Percentiles rank a stretch among this genome's conserved stretches.
These are phyloP conservation scores for Phragmites australis DNA, from an alignment of 176 grass and related monocot genomes.

Conservation along the genomic window DNA sequence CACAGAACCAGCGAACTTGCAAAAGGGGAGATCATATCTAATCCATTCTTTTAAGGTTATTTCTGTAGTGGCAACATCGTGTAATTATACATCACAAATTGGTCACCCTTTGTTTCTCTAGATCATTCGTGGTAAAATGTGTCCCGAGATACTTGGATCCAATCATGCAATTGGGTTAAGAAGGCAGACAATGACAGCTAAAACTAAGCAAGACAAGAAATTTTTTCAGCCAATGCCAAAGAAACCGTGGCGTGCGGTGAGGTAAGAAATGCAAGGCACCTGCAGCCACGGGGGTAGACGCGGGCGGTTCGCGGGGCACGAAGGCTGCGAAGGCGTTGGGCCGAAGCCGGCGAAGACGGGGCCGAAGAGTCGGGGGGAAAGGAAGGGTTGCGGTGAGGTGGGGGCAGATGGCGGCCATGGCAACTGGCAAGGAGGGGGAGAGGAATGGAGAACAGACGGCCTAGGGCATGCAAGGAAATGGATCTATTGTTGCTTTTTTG, in stretches of 20 bases:
- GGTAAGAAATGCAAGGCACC: conserved; percentile 33
- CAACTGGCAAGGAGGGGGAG: not conserved
- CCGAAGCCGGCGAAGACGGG: not conserved
- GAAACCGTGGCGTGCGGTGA: not conserved
- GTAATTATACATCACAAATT: not conserved
- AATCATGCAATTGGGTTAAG: not conserved
- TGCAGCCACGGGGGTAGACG: not conserved
- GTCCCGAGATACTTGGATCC: not conserved
- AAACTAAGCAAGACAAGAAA: not conserved
- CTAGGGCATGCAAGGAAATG: not conserved
- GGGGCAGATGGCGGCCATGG: conserved; percentile 26
- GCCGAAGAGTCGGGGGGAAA: not conserved
- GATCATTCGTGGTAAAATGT: not conserved
- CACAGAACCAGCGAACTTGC: not conserved
- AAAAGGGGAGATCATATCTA: not conserved
- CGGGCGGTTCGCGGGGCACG: conserved; percentile 6
- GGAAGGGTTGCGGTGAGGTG: not conserved
- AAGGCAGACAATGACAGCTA: not conserved
- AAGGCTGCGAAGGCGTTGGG: not conserved
- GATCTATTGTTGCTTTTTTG: conserved; percentile 23
- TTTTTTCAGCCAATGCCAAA: not conserved
- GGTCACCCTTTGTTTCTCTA: not conserved
- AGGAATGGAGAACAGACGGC: not conserved
- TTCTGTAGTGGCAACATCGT: not conserved
- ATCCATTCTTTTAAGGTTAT: not conserved